Evolutionary conservation across 31 red algal genomes (phyloP).

Genomic region (Bonnemaisonia californica): DNA sequence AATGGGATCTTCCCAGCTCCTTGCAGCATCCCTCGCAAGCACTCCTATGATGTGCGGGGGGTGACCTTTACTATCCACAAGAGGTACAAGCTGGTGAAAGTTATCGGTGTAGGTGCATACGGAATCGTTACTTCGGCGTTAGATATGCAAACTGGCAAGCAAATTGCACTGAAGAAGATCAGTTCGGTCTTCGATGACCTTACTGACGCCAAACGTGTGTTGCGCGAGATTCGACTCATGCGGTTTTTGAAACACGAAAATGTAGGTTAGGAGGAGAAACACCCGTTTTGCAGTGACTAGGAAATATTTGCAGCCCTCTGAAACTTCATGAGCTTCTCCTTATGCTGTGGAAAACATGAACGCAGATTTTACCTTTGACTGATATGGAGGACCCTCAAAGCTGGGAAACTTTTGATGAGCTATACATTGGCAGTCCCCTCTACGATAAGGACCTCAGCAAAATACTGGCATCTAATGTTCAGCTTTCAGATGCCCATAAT

Average conservation of each 20-base stretch:
- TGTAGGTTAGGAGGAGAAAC: constrained; percentile 48
- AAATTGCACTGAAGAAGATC: constrained; percentile 92
- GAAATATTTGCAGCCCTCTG: too few relatives aligned
- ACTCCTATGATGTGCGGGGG: constrained; percentile 47
- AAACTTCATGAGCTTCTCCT: constrained; percentile 1
- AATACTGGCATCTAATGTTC: constrained; percentile 62
- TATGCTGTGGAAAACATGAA: background rate
- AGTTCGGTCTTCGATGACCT: constrained; percentile 73
- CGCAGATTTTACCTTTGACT: constrained; percentile 54
- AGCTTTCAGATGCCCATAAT: constrained; percentile 63
- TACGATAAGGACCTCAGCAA: constrained; percentile 91
- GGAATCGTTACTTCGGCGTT: constrained; percentile 75
- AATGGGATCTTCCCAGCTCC: background rate
- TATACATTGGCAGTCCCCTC: constrained; percentile 86
- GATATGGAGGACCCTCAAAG: constrained; percentile 79
- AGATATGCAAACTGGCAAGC: constrained; percentile 45
- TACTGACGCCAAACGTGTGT: constrained; percentile 74
- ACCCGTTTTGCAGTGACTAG: too few relatives aligned
- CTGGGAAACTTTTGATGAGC: constrained; percentile 65
- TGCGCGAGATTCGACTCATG: constrained; percentile 92
- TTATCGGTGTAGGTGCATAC: constrained; percentile 90
- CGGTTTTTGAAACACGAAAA: constrained; percentile 81
- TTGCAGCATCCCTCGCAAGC: constrained; percentile 34
- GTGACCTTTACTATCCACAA: constrained; percentile 59
- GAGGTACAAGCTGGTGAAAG: constrained; percentile 68